A percentile compares a stretch with the other conserved stretches of the same genome.
These are phyloP conservation scores for Citrus mangshanensis DNA, from an alignment of 345 rosid genomes.

Conservation along the genomic window DNA sequence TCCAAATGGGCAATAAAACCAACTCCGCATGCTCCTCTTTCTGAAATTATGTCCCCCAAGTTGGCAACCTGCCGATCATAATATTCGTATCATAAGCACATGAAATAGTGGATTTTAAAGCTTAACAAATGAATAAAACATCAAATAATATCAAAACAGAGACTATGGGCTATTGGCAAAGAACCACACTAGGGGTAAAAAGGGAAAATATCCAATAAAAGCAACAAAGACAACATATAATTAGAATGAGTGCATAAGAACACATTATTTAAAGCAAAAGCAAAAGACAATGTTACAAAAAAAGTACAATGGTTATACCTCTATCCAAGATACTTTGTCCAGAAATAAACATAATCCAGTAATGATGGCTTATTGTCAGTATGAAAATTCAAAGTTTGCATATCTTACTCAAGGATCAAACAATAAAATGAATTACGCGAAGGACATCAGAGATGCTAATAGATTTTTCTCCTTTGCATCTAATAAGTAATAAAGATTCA, in stretches of 20 bases:
- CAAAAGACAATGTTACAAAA: background rate
- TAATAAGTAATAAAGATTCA: background rate
- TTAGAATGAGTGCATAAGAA: background rate
- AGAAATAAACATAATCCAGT: background rate
- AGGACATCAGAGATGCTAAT: background rate
- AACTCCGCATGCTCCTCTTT: slow-evolving; percentile 99
- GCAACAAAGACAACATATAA: background rate
- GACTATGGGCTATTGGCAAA: background rate
- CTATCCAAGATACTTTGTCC: background rate
- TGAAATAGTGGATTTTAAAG: background rate
- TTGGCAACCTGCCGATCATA: slow-evolving; percentile 55
- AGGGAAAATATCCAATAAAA: background rate
- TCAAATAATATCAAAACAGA: background rate
- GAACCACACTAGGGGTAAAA: background rate
- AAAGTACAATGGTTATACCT: background rate
- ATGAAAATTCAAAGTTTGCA: background rate
- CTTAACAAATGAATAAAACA: slow-evolving; percentile 11
- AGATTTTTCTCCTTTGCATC: background rate
- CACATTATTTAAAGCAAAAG: background rate
- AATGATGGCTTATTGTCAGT: background rate
- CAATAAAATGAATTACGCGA: background rate
- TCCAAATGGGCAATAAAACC: slow-evolving; percentile 98
- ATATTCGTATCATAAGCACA: background rate
- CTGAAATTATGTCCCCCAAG: slow-evolving; percentile 83
- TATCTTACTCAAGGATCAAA: background rate